Conservation (phyloP, 2,329 filamentous ascomycete genomes). For the Talaromyces pinophilus region DNA sequence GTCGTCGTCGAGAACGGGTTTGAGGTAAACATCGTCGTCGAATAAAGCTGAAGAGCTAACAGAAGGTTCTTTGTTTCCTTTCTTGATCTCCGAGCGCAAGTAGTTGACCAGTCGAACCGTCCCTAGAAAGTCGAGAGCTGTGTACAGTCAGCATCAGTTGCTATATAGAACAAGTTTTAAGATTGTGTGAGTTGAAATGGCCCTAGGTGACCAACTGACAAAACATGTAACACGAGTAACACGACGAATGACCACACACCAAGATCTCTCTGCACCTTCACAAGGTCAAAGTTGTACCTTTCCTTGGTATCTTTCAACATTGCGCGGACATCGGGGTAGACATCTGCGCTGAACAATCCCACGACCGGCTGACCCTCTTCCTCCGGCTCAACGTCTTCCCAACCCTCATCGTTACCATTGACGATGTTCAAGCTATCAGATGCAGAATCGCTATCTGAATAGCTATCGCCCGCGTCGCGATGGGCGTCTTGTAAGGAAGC, state of each 20-base stretch:
- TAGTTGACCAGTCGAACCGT: slow-evolving; percentile 76
- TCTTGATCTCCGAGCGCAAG: slow-evolving; percentile 51
- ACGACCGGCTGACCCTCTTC: slow-evolving; percentile 63
- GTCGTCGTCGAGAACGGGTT: slow-evolving; percentile 85
- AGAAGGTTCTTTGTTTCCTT: slow-evolving; percentile 52
- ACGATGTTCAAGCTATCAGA: slow-evolving; percentile 43
- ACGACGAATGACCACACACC: slow-evolving; percentile 41
- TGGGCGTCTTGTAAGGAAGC: slow-evolving; percentile 12
- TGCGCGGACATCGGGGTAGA: slow-evolving; percentile 62
- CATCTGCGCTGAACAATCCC: slow-evolving; percentile 67
- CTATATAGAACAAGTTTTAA: not conserved
- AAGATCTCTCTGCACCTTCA: slow-evolving; percentile 57
- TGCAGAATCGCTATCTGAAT: slow-evolving; percentile 28
- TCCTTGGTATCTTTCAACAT: slow-evolving; percentile 72
- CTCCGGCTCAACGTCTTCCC: slow-evolving; percentile 64
- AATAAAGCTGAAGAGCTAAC: slow-evolving; percentile 65
- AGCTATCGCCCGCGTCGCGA: slow-evolving; percentile 21
- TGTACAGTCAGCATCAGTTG: slow-evolving; percentile 27
- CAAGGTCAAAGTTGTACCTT: slow-evolving; percentile 67
- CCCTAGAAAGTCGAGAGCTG: slow-evolving; percentile 70
- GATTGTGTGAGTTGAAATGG: not conserved
- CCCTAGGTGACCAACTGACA: not conserved
- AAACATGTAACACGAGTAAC: slow-evolving; percentile 20
- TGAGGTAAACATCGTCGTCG: slow-evolving; percentile 76
- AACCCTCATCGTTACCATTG: slow-evolving; percentile 54